Evolutionary conservation across 805 yeast genomes (phyloP).

Genomic region (Metschnikowia gelsemii): DNA sequence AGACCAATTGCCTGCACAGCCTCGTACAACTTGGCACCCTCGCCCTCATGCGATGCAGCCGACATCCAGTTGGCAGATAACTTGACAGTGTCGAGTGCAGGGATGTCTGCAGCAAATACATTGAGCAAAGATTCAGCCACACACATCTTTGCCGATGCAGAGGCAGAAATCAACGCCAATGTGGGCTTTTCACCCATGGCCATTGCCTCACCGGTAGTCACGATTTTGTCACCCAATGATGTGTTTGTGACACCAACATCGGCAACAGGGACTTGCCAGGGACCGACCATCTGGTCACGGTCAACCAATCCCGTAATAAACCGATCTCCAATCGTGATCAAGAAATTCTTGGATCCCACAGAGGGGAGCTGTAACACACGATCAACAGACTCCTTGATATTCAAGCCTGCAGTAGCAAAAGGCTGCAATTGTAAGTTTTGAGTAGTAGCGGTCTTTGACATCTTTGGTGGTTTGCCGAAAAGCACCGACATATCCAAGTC

Average conservation of each 20-base stretch:
- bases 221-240: conserved; percentile 70
- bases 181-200: conserved; percentile 97
- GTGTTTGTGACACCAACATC: conserved; percentile 97
- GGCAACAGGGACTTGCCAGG: conserved; percentile 99
- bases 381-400: conserved; percentile 62
- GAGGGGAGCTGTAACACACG: conserved; percentile 88
- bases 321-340: conserved; percentile 98
- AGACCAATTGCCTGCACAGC: conserved; percentile 96
- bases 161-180: conserved; percentile 80
- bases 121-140: conserved; percentile 94
- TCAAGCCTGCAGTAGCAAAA: conserved; percentile 33
- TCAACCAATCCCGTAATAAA: conserved; percentile 96
- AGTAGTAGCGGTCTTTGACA: conserved; percentile 74
- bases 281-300: conserved; percentile 98
- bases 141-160: conserved; percentile 91
- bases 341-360: conserved; percentile 91
- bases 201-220: conserved; percentile 91
- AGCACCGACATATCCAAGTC: conserved; percentile 93
- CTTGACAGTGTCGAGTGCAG: conserved; percentile 69
- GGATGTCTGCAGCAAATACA: conserved; percentile 84
- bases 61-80: conserved; percentile 99
- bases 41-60: conserved; percentile 92
- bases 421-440: conserved; percentile 53
- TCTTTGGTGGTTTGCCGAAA: conserved; percentile 96
- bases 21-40: conserved; percentile 90